phyloP scores from a whole-genome alignment of 108 stramenopile species.

The Parietichytrium sp. region DNA sequence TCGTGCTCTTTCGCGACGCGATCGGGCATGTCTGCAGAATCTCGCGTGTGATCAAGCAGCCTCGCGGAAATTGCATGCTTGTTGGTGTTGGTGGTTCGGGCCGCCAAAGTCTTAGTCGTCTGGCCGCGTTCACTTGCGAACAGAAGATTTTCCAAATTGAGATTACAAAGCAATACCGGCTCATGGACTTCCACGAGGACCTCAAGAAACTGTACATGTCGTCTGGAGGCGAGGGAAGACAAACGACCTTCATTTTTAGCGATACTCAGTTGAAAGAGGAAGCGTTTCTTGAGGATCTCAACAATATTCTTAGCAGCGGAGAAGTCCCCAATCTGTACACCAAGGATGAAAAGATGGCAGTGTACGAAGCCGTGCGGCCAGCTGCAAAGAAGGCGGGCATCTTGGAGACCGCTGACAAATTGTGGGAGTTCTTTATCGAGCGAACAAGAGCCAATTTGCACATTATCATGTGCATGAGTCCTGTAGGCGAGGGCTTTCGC shows the following conservation, averaged over 20 bases:
- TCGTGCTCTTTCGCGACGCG: slow-evolving; percentile 68
- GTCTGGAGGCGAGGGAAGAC: slow-evolving; percentile 52
- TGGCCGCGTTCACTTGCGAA: slow-evolving; percentile 56
- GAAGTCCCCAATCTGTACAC: slow-evolving; percentile 65
- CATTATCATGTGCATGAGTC: slow-evolving; percentile 66
- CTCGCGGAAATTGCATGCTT: slow-evolving; percentile 68
- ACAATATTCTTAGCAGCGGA: slow-evolving; percentile 66
- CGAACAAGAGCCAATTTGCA: slow-evolving; percentile 61
- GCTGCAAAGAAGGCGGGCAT: slow-evolving; percentile 50
- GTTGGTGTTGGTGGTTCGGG: slow-evolving; percentile 67
- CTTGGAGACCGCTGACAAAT: slow-evolving; percentile 58
- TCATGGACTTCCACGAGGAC: slow-evolving; percentile 64
- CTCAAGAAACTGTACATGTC: slow-evolving; percentile 57
- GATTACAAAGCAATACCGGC: slow-evolving; percentile 68
- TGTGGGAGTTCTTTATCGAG: slow-evolving; percentile 67
- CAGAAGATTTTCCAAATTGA: slow-evolving; percentile 60
- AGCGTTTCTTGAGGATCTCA: slow-evolving; percentile 64
- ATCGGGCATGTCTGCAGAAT: slow-evolving; percentile 62
- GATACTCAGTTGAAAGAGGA: slow-evolving; percentile 71
- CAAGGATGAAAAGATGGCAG: slow-evolving; percentile 59
- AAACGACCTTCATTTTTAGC: slow-evolving; percentile 63
- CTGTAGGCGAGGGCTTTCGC: slow-evolving; percentile 63
- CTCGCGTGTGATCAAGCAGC: slow-evolving; percentile 58
- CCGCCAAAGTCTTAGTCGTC: slow-evolving; percentile 61
- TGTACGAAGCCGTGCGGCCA: slow-evolving; percentile 61